phyloP scores from a whole-genome alignment of 805 yeast genomes.

The Alloascoidea africana region DNA sequence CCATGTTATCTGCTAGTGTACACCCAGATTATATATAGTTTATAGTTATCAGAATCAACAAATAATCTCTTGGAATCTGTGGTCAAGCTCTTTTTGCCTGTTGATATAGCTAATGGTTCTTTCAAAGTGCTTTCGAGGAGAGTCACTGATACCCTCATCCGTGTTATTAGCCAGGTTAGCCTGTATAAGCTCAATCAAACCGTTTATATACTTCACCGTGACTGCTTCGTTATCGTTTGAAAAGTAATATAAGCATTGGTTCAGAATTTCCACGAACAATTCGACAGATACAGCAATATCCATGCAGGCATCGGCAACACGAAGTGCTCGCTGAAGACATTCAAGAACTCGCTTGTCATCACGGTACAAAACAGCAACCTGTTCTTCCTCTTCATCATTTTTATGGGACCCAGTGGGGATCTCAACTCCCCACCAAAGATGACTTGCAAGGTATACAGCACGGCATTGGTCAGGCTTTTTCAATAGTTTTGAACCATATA shows the following conservation, averaged over 20 bases:
- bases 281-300: conserved; percentile 62
- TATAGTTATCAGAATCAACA: too few relatives aligned
- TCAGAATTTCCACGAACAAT: conserved; percentile 79
- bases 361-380: conserved; percentile 19
- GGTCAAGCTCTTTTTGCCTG: conserved; percentile 56
- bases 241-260: conserved; percentile 73
- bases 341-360: conserved; percentile 71
- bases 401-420: conserved; percentile 27
- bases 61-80: conserved; percentile 42
- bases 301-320: conserved; percentile 92
- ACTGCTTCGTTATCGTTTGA: conserved; percentile 63
- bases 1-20: too few relatives aligned
- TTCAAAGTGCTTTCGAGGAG: conserved; percentile 40
- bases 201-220: conserved; percentile 64
- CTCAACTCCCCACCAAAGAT: conserved; percentile 88
- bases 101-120: conserved; percentile 59
- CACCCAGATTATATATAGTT: too few relatives aligned
- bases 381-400: conserved; percentile 17
- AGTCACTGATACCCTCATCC: conserved; percentile 18
- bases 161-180: conserved; percentile 18
- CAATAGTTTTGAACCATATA: conserved; percentile 76
- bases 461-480: conserved; percentile 94
- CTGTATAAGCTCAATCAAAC: conserved; percentile 65
- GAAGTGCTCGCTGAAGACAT: conserved; percentile 72
- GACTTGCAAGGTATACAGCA: conserved; percentile 75